Base-by-base conservation (phyloP, 768 basidiomycete species). In the Cyclocybe aegerita region DNA sequence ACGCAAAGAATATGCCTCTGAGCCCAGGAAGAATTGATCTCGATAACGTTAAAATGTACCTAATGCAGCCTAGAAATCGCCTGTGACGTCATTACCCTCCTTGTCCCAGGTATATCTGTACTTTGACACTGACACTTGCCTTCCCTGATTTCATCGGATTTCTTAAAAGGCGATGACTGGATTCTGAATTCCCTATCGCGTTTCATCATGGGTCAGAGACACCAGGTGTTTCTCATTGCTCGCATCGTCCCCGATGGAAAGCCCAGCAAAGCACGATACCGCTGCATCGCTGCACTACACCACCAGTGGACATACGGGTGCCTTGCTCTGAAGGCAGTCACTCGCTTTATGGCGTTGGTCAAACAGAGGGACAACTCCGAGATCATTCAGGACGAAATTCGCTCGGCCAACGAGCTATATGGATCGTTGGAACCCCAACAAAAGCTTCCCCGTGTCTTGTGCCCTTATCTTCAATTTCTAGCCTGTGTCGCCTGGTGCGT, bases 221-320 rank as follows among this genome's bases (percentile, higher is more conserved):
- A 75, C 57, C 74, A 75, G 54, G 62, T 62, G 12, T 77, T 67
- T 49, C 47, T 73, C 44, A 69, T 77, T 42, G 72, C 73, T 12
- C 65, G 63, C 9, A 58, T 75, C 31, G 49, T 52, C 31, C 57
- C 65, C 9, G 58, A 60, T n/a, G 44, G 46, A 5, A 51, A 39
- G 38, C 38, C 43, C 11, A 39, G 31, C 29, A n/a, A 53, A 49
- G 34, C 65, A n/a, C 53, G 62, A 39, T 73, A 74, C 59, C 71
- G 70, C 17, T 76, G 73, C 41, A 53, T 77, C n/a, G 71, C 63
- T 6, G 74, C 68, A 5, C 60, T 64, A 7, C 71, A 75, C 50
- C 64, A 73, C 54, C 70, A 73, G 55, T 71, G 69, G 71, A 74
- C 65, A 54, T 72, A 67, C 48, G 70, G 68, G 23, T 46, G 53